Evolutionary conservation across 139 green algal genomes (phyloP).

Genomic region (Tetradesmus obliquus): DNA sequence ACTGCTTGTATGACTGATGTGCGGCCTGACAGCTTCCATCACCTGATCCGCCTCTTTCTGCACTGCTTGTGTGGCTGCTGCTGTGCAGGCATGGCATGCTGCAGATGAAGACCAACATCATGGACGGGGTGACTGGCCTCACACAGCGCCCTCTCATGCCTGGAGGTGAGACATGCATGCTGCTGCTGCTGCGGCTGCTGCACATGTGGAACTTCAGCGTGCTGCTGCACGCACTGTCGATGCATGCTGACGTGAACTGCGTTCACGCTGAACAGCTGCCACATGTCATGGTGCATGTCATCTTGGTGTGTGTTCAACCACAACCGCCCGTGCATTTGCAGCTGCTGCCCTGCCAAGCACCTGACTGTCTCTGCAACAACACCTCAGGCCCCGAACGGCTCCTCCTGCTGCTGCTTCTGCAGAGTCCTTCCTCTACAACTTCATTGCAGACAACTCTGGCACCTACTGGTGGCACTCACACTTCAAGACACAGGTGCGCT

Average conservation of each 20-base stretch:
- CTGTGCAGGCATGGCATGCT: conserved; percentile 13
- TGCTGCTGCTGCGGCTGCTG: background rate
- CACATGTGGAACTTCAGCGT: too few species aligned
- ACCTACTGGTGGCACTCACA: conserved; percentile 27
- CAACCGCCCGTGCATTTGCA: background rate
- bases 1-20: background rate
- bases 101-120: background rate
- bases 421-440: conserved; percentile 33
- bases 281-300: too few species aligned
- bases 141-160: conserved; percentile 5
- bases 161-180: background rate
- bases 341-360: background rate
- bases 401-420: background rate
- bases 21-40: background rate
- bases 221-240: too few species aligned
- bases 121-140: background rate
- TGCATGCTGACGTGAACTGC: too few species aligned
- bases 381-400: too few species aligned
- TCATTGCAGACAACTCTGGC: conserved; percentile 7
- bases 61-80: too few species aligned
- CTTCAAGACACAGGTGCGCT: background rate
- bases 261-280: too few species aligned
- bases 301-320: background rate
- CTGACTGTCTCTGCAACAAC: background rate
- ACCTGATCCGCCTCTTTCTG: background rate